Percentiles rank a stretch among this genome's conserved stretches.
phyloP scores from a whole-genome alignment of 176 grass and related monocot species.

The Bonia amplexicaulis region DNA sequence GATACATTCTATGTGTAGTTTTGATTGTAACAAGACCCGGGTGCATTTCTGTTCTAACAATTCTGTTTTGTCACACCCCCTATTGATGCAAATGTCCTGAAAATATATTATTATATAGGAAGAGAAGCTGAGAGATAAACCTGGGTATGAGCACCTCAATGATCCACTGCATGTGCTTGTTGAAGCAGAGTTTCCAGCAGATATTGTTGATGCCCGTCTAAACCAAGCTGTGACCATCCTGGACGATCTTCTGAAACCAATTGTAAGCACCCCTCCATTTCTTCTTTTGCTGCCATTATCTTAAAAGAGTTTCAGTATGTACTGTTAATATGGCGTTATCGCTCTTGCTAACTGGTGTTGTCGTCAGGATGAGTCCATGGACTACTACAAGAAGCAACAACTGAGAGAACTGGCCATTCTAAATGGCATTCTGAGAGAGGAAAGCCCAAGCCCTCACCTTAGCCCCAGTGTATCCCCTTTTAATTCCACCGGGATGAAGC shows the following conservation, averaged over 20 bases:
- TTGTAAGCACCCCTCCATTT: slow-evolving; percentile 41
- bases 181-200: slow-evolving; percentile 88
- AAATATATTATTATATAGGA: slow-evolving; percentile 53
- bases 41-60: neutral
- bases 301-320: neutral
- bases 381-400: slow-evolving; percentile 97
- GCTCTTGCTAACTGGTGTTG: neutral
- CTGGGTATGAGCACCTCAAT: slow-evolving; percentile 96
- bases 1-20: slow-evolving; percentile 1
- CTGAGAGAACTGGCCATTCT: slow-evolving; percentile 88
- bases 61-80: neutral
- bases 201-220: slow-evolving; percentile 71
- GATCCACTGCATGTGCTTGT: slow-evolving; percentile 94
- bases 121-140: slow-evolving; percentile 96
- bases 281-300: neutral
- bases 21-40: neutral
- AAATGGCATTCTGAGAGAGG: slow-evolving; percentile 89
- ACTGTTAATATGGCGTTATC: slow-evolving; percentile 7
- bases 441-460: slow-evolving; percentile 78
- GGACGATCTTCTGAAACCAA: slow-evolving; percentile 94
- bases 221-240: slow-evolving; percentile 83
- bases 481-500: slow-evolving; percentile 86
- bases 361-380: slow-evolving; percentile 89
- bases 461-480: slow-evolving; percentile 91
- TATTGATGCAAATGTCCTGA: slow-evolving; percentile 1